phyloP scores from a whole-genome alignment of 1,139 yeast species.

The Taphrina flavorubra region DNA sequence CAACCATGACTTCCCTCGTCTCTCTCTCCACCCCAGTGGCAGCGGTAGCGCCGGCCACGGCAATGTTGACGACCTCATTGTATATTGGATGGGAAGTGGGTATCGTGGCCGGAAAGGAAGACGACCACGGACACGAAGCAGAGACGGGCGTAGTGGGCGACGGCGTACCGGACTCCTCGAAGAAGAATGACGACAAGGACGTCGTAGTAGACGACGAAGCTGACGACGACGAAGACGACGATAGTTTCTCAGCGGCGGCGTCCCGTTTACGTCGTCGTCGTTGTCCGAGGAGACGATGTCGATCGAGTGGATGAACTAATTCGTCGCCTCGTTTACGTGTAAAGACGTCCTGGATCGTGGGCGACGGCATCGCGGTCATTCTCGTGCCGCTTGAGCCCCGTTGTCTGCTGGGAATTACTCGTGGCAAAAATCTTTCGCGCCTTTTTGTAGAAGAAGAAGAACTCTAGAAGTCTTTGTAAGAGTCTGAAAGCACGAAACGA shows the following conservation, averaged over 20 bases:
- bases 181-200: no score
- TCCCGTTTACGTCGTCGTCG: background rate
- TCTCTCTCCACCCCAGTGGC: no score
- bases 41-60: no score
- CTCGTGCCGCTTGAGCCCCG: no score
- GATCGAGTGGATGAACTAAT: conserved; percentile 8
- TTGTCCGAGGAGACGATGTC: conserved; percentile 11
- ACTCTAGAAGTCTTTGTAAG: background rate
- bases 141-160: background rate
- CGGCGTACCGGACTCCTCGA: no score
- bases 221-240: no score
- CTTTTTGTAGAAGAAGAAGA: no score
- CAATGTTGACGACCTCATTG: no score
- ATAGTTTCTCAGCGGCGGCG: no score
- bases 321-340: background rate
- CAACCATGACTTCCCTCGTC: conserved; percentile 5
- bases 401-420: no score
- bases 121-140: background rate
- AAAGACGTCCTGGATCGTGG: conserved; percentile 14
- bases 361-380: conserved; percentile 1
- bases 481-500: background rate
- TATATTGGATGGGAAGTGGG: background rate
- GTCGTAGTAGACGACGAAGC: no score
- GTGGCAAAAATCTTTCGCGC: no score
- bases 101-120: background rate